Evolutionary conservation across 1,284 basidiomycete genomes (phyloP), one percentile per base, ranked within the genome.

Genomic region (Sporisorium graminicola): DNA sequence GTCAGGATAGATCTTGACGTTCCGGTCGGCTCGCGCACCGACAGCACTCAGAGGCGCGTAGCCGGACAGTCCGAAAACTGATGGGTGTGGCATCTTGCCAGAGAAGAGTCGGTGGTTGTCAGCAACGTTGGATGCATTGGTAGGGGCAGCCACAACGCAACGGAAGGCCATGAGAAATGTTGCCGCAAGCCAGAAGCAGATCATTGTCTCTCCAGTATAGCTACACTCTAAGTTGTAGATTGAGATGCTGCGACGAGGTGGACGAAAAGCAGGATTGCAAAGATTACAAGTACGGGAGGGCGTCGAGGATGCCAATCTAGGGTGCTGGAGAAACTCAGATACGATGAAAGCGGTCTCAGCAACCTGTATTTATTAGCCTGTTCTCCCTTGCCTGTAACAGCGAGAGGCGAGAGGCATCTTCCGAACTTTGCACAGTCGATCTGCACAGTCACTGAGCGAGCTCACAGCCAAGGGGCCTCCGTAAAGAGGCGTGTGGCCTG

Each of bases 41-140:
- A 33, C 27, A 2, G 26, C 18, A 42, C 54, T 56, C 24, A 46
- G 42, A 27, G 42, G 54, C 42, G n/a, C 20, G 13, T 22, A 46
- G n/a, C 54, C 54, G 16, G 27, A 22, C 24, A 56, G 22, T 31
- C 42, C 42, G 29, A 56, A 56, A 16, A 46, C 42, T 2, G 37
- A 20, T 1, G 53, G 53, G 10, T 27, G 40, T 2, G 53, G 53
- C 13, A 43, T 22, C 53, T 43, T 55, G 40, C 40, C 53, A 4
- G 29, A 33, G 18, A 55, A 55, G 6, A 55, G 27, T n/a, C 53
- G 24, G 24, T 55, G 53, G 26, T 55, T 55, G 16, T 55, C 35
- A 7, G 14, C 22, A 10, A 53, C 52, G 10, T 53, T 53, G 51
- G 2, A 12, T 13, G 22, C 20, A 14, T 18, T n/a, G 35, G 52